Base-by-base conservation (phyloP, 2,329 filamentous ascomycete species). In the Helicocarpus griseus region DNA sequence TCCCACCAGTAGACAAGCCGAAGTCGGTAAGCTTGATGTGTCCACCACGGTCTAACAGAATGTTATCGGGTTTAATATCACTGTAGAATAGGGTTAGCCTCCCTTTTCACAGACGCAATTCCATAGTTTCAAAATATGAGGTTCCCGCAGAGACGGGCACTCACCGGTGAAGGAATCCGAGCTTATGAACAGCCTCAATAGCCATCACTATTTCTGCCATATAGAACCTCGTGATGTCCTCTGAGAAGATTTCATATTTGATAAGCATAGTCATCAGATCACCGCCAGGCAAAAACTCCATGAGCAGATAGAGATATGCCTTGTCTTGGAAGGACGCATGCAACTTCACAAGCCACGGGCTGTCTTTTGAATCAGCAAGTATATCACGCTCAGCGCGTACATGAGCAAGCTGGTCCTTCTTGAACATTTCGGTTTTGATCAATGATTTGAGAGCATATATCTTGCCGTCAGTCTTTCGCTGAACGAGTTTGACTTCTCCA, bases 231-330 rank as follows among this genome's bases (percentile, higher is more conserved):
- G 93, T 98, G 60, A 98, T 97, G 60, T 98, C 93, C 69, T 97
- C 91, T 0, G 89, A 95, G 70, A 98, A 98, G 68, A 98, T 96
- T 69, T 98, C 93, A 65, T 98, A 98, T 78, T 97, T 98, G 76
- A 98, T 98, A 60, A 98, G 78, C 93, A 98, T 98, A 3, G 93
- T 98, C 93, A 98, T 98, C 68, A 98, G 72, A 74, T 98, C 93
- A 69, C 93, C 93, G 69, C 93, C 93, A 6, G 93, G 93, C 69
- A 98, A 79, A 72, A 97, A 98, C 72, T 98, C 93, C 93, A 98
- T 98, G 55, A 98, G 78, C 85, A 98, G 93, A 76, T 98, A 98
- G 33, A 98, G 77, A 74, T 96, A 98, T 59, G 93, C 91, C 43
- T 81, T 79, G 67, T 98, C 93, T 72, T 98, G 93, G 77, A 98